Base-by-base conservation (phyloP, 495 filamentous ascomycete genomes). In the Viridothelium virens region DNA sequence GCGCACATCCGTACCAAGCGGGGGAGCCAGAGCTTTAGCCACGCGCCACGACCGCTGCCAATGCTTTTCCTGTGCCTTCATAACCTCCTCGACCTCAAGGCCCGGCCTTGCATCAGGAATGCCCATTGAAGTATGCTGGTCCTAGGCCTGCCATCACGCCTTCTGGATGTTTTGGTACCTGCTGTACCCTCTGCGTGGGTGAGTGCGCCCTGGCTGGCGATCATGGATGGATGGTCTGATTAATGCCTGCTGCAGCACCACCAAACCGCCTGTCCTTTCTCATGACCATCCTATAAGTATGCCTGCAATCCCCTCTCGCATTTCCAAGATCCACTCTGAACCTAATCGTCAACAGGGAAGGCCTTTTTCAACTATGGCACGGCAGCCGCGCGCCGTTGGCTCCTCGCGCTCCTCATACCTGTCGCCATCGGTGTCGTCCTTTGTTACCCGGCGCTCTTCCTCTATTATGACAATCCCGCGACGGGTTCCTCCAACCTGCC, bases 391-490 rank as follows among this genome's bases (percentile, higher is more conserved):
- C 81, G 86, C 39, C 86, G 89, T 78, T 87, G 88, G 68, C 79
- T 88, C 34, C 77, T 82, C 3, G 85, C 85, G 18, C 81, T 91
- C 67, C 77, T 89, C 53, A 72, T 86, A 56, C 88, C 86, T 16
- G 80, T 85, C 48, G 83, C 81, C n/a, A 77, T 85, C 44, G 85
- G 85, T 34, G 79, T 86, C 33, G 56, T 84, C 47, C 81, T 89
- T 34, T 81, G 85, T 68, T 90, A 88, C 69, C 86, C 87, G 14
- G 82, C 87, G 47, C 79, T 86, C 36, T 87, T 88, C 69, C 81
- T 90, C 47, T 48, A 68, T 11, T 88, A 87, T 75, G 85, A 70
- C 75, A 80, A 85, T 71, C 81, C 84, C 68, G 82, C 81, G 64
- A 80, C 81, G 72, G 80, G 84, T 76, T 78, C 82, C 62, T 83